Evolutionary conservation across 257 asterid species (phyloP).

Genomic region (Primulina huaijiensis): DNA sequence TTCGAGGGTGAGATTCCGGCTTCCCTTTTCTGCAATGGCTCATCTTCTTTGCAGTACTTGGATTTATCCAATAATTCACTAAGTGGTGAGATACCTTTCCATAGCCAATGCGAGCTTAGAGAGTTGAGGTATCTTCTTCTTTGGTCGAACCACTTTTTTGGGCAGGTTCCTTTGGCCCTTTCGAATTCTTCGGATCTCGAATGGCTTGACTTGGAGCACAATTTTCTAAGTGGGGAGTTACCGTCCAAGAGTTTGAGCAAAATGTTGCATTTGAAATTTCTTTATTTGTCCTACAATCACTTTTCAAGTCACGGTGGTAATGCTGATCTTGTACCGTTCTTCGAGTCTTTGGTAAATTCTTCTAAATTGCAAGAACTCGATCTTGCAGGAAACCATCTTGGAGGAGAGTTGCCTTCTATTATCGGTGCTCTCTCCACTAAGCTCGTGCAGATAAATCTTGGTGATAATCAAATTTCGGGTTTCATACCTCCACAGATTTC

Average conservation of each 20-base stretch:
- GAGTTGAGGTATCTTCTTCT: constrained; percentile 65
- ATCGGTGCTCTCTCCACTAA: constrained; percentile 55
- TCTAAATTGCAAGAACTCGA: constrained; percentile 70
- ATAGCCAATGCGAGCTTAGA: constrained; percentile 38
- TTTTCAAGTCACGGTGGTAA: constrained; percentile 56
- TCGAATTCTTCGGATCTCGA: constrained; percentile 58
- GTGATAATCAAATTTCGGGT: constrained; percentile 56
- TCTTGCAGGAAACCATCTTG: constrained; percentile 60
- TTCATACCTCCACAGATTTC: constrained; percentile 60
- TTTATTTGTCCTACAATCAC: constrained; percentile 60
- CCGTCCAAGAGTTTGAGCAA: constrained; percentile 43
- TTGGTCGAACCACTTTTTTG: constrained; percentile 68
- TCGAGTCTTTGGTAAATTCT: constrained; percentile 45
- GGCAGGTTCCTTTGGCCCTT: constrained; percentile 55
- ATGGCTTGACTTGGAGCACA: constrained; percentile 77
- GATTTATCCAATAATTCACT: constrained; percentile 85
- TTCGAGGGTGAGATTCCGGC: constrained; percentile 57
- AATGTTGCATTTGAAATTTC: constrained; percentile 53
- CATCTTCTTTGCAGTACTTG: constrained; percentile 48
- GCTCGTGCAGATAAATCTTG: constrained; percentile 58
- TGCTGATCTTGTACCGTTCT: constrained; percentile 58
- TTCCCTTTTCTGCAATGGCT: constrained; percentile 52
- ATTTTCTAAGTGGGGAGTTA: constrained; percentile 57
- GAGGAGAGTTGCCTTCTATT: constrained; percentile 71
- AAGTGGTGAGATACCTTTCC: constrained; percentile 51